A percentile compares a stretch with the other conserved stretches of the same genome.
Conservation (phyloP, 345 rosid species). For the Bretschneidera sinensis region DNA sequence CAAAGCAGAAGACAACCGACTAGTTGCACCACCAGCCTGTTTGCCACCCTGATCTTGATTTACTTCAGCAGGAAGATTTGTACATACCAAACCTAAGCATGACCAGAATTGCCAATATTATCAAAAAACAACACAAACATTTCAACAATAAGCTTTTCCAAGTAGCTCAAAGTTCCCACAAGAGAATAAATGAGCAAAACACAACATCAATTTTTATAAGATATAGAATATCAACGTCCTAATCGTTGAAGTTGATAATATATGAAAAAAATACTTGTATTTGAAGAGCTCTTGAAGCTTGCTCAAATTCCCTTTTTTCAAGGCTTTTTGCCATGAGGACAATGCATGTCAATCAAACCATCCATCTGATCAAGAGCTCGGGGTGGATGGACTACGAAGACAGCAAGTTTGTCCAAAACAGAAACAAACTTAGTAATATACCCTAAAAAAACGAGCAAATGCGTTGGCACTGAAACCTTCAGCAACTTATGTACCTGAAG, state of each 20-base stretch:
- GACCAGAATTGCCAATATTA: constrained; percentile 18
- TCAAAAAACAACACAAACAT: constrained; percentile 5
- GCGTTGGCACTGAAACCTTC: constrained; percentile 6
- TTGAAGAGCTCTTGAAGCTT: constrained; percentile 44
- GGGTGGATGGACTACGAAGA: constrained; percentile 33
- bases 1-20: constrained; percentile 57
- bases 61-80: constrained; percentile 3
- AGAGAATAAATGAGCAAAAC: neutral
- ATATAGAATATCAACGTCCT: neutral
- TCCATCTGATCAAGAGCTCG: constrained; percentile 46
- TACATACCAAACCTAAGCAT: constrained; percentile 40
- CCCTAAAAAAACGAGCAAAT: constrained; percentile 5
- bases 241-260: neutral
- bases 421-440: constrained; percentile 22
- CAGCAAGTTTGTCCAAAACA: constrained; percentile 38
- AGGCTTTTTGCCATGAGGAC: constrained; percentile 34
- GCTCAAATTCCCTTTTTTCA: constrained; percentile 33
- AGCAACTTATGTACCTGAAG: constrained; percentile 43
- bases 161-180: neutral
- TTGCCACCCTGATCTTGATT: constrained; percentile 26
- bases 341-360: constrained; percentile 36
- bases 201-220: no score
- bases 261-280: constrained; percentile 31
- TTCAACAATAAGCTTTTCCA: neutral
- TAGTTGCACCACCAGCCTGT: constrained; percentile 28